Evolutionary conservation across 1,284 basidiomycete genomes (phyloP).

Genomic region (Agroathelia rolfsii): DNA sequence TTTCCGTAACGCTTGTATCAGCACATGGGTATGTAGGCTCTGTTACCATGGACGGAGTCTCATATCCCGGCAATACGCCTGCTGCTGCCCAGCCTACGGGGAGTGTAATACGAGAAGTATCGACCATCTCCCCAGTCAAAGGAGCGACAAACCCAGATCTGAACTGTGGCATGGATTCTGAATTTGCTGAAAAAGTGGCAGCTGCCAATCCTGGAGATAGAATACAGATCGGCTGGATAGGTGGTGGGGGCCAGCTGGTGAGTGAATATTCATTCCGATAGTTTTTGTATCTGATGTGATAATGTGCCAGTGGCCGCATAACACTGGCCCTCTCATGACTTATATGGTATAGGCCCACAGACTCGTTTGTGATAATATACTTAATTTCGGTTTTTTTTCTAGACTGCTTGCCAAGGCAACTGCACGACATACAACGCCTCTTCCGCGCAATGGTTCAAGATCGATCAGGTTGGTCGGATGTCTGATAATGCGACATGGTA

Average conservation of each 20-base stretch:
- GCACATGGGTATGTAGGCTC: slow-evolving; percentile 51
- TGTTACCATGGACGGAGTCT: slow-evolving; percentile 45
- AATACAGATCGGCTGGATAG: slow-evolving; percentile 23
- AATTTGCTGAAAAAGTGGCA: slow-evolving; percentile 25
- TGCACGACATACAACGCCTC: slow-evolving; percentile 53
- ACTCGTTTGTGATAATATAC: slow-evolving; percentile 43
- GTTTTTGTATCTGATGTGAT: background rate
- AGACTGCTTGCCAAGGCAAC: too few relatives aligned
- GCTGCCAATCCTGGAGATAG: slow-evolving; percentile 30
- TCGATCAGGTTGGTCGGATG: slow-evolving; percentile 36
- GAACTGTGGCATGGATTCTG: slow-evolving; percentile 32
- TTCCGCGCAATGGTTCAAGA: slow-evolving; percentile 64
- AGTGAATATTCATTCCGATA: slow-evolving; percentile 6
- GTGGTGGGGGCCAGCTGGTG: slow-evolving; percentile 20
- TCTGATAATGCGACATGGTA: slow-evolving; percentile 2
- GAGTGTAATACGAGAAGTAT: slow-evolving; percentile 47
- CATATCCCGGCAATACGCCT: slow-evolving; percentile 45
- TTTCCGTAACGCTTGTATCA: slow-evolving; percentile 22
- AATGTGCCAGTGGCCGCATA: slow-evolving; percentile 25
- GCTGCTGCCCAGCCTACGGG: slow-evolving; percentile 24
- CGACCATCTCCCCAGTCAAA: slow-evolving; percentile 29
- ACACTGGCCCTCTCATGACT: slow-evolving; percentile 26
- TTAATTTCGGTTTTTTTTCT: too few relatives aligned
- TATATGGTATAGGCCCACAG: slow-evolving; percentile 29
- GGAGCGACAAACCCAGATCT: slow-evolving; percentile 27